Base-by-base conservation (phyloP, 495 filamentous ascomycete genomes). In the Hyaloscypha finlandica region DNA sequence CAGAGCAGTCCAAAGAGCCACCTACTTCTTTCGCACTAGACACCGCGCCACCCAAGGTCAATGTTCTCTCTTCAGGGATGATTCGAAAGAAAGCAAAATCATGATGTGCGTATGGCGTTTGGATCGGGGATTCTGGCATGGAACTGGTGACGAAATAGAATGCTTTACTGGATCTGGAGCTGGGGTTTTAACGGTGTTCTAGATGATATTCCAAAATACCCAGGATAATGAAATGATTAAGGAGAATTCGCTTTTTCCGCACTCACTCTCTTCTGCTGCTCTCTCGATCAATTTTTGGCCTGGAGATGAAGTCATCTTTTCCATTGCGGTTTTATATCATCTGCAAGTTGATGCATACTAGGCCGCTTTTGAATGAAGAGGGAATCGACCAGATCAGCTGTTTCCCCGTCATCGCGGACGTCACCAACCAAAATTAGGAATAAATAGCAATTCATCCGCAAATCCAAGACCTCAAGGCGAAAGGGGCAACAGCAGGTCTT, bases 41-140 rank as follows among this genome's bases (percentile, higher is more conserved):
- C 29, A 16, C 32, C 25, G 64, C 68, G 25, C 67, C 78, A 30
- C 67, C 78, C n/a, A 74, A 76, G 12, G 82, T 88, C 60, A 90
- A 89, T 69, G 75, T 87, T 61, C 81, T 91, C 11, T 79, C 79
- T 51, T 81, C 79, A 29, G 83, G 81, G 2, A 71, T 92, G 70
- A 77, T 93, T 33, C 79, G 87, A 67, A 93, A 89, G 74, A 92
- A 90, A 74, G 79, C 81, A 30, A 92, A 90, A 77, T 71, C 59
- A 48, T 73, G 59, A 73, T 12, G 22, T 56, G 33, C 29, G 16
- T 48, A 48, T 48, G 25, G 58, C 29, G 37, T 29, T 29, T 42
- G 39, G 39, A 22, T 25, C n/a, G 12, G 22, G 9, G 29, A 64
- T 3, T 64, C 32, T 37, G 12, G 51, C 42, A 16, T 4, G 42